These are phyloP conservation scores for Trichomonas tenax DNA, from an alignment of 208 protist genomes.

Conservation along the genomic window DNA sequence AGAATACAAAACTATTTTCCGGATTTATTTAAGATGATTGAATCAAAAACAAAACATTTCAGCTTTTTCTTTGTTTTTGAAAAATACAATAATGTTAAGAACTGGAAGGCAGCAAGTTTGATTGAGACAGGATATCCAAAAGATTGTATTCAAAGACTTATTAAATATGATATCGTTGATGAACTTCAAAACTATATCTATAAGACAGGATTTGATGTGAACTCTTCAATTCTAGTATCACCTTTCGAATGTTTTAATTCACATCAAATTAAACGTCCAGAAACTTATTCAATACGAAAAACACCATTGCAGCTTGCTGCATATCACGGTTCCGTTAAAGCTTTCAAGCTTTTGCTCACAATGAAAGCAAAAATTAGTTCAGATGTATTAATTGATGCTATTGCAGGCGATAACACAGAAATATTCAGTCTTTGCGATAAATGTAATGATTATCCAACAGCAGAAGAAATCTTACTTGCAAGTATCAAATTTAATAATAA, in stretches of 20 bases:
- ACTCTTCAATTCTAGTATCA: background rate
- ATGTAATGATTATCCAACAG: background rate
- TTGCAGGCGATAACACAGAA: background rate
- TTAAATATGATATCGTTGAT: background rate
- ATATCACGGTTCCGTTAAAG: background rate
- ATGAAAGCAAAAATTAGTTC: background rate
- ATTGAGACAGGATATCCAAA: background rate
- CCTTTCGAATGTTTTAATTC: background rate
- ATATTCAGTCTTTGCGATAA: background rate
- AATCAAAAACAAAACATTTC: background rate
- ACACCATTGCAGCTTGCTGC: background rate
- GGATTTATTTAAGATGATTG: background rate
- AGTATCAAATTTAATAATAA: background rate
- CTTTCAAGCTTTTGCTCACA: background rate
- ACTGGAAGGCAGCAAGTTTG: background rate
- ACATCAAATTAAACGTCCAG: background rate
- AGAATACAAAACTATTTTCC: background rate
- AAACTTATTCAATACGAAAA: background rate
- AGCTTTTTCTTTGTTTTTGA: background rate
- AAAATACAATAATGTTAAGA: background rate
- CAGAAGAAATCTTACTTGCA: background rate
- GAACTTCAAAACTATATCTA: background rate
- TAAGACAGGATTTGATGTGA: background rate
- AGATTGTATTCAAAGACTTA: background rate
- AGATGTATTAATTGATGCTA: background rate